phyloP scores from a whole-genome alignment of 768 basidiomycete genomes.

The Cyclocybe aegerita region DNA sequence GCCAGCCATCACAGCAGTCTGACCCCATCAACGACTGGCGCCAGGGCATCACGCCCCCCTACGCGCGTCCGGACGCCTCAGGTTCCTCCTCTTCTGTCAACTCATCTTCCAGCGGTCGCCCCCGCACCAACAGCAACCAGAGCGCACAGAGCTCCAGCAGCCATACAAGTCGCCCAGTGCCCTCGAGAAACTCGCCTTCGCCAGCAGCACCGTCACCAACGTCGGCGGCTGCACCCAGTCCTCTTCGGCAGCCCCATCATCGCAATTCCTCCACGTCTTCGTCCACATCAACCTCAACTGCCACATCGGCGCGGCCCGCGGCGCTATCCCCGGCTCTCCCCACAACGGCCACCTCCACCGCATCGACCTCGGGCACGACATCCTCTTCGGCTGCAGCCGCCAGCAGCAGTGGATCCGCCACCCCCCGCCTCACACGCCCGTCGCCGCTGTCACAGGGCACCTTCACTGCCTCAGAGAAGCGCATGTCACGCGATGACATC shows the following conservation, averaged over 20 bases:
- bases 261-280: constrained; percentile 48
- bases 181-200: constrained; percentile 25
- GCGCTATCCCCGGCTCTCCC: constrained; percentile 22
- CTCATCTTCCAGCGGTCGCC: constrained; percentile 59
- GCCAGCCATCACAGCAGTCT: constrained; percentile 44
- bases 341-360: constrained; percentile 33
- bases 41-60: constrained; percentile 54
- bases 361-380: constrained; percentile 37
- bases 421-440: constrained; percentile 48
- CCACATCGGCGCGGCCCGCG: constrained; percentile 29
- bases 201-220: constrained; percentile 13
- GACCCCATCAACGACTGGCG: constrained; percentile 26
- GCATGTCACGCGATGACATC: constrained; percentile 77
- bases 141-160: constrained; percentile 48
- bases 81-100: constrained; percentile 78
- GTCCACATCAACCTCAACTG: constrained; percentile 41
- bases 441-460: constrained; percentile 72
- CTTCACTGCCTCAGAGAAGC: constrained; percentile 63
- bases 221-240: constrained; percentile 17
- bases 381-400: constrained; percentile 30
- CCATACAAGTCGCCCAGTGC: constrained; percentile 18
- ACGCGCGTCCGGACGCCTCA: constrained; percentile 77
- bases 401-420: constrained; percentile 22
- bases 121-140: constrained; percentile 71
- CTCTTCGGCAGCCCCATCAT: constrained; percentile 43